Evolutionary conservation across 23 red algal genomes (phyloP).

Genomic region (Pyropia haitanensis): DNA sequence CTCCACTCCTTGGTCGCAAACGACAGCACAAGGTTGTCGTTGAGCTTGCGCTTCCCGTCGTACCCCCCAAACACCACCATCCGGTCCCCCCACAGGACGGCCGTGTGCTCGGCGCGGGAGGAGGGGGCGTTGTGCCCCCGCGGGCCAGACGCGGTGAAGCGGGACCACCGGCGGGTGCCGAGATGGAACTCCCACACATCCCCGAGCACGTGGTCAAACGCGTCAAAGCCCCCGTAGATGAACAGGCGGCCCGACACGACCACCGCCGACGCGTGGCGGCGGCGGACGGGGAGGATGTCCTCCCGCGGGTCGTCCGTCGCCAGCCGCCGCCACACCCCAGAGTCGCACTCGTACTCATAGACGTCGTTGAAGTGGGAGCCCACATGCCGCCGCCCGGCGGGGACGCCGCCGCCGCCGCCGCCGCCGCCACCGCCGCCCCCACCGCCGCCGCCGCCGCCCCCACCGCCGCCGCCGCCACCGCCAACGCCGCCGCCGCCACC

Average conservation of each 20-base stretch:
- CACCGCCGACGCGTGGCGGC: slow-evolving; percentile 74
- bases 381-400: neutral
- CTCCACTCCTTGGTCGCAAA: slow-evolving; percentile 58
- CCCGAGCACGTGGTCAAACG: slow-evolving; percentile 52
- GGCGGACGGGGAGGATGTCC: slow-evolving; percentile 12
- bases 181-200: slow-evolving; percentile 90
- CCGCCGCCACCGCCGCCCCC: neutral
- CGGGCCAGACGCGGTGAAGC: neutral
- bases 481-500: too few species aligned
- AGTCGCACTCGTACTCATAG: slow-evolving; percentile 46
- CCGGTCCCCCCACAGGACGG: slow-evolving; percentile 54
- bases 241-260: slow-evolving; percentile 40
- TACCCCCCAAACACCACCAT: slow-evolving; percentile 99
- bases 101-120: slow-evolving; percentile 78
- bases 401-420: neutral
- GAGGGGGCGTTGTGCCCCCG: neutral
- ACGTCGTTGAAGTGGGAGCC: slow-evolving; percentile 61
- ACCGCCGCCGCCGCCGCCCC: neutral
- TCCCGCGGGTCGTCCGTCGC: neutral
- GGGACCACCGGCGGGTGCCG: slow-evolving; percentile 13
- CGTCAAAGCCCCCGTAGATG: slow-evolving; percentile 88
- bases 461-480: too few species aligned
- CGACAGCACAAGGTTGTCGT: slow-evolving; percentile 52
- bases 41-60: slow-evolving; percentile 86
- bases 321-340: slow-evolving; percentile 35